Base-by-base conservation (phyloP, 352 stramenopile species). In the Globisporangium uncinulatum region DNA sequence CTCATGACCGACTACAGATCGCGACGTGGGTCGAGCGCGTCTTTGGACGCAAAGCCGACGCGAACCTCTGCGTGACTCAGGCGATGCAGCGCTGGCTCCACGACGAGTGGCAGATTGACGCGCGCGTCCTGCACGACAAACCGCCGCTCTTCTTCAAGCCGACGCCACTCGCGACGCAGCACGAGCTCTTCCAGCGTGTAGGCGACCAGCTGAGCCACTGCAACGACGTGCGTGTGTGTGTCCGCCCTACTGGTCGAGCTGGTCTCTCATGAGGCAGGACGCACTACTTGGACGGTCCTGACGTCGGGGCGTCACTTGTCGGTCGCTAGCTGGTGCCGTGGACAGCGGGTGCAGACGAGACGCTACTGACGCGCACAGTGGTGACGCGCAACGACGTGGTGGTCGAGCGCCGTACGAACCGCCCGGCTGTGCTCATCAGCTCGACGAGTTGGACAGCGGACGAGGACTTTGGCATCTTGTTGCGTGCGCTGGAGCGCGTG, bases 361-460 rank as follows among this genome's bases (percentile, higher is more conserved):
- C 82, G 42, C 58, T 92, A 10, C 58, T 92, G 20, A 92, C 82
- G 39, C 67, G 70, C 9, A 78, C 71, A 36, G 62, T 29, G 24
- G 24, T 29, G 24, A 29, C 62, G 47, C 24, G 44, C 11, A 71
- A 66, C 61, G 6, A 78, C 46, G 74, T 71, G 57, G 59, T 46
- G 19, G 62, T 85, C 10, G 47, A 70, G 53, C n/a, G 65, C 10
- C 79, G 79, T 14, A 52, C 73, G 34, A 69, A 89, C 34, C 77
- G 82, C 13, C 82, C 82, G 0, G 82, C 82, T 32, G 79, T 92
- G 61, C 75, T 92, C 51, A 87, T 92, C 56, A 99, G 90, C 61
- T 99, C 95, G 9, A 99, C 98, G 4, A 98, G 88, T 52, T 99
- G 97, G 97, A 99, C 98, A 7, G 83, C 95, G 4, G 98, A 99